These are phyloP conservation scores for Gilbertella persicaria DNA, from an alignment of 371 early-diverging fungal species.

Conservation along the genomic window DNA sequence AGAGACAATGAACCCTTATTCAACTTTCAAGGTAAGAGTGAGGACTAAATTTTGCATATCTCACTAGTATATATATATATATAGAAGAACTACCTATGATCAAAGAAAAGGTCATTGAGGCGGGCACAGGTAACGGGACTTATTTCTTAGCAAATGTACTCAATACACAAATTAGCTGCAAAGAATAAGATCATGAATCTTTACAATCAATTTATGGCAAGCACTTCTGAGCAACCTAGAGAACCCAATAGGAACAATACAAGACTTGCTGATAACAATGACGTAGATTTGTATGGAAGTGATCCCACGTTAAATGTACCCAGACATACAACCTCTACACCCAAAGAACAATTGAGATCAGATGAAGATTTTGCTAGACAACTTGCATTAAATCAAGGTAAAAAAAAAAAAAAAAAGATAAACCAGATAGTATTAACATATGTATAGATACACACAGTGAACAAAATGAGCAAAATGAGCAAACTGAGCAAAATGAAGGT, in stretches of 20 bases:
- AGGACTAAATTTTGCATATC: neutral
- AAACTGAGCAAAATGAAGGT: neutral
- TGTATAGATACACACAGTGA: neutral
- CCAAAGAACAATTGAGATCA: conserved; percentile 26
- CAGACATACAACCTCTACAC: conserved; percentile 15
- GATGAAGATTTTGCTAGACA: conserved; percentile 41
- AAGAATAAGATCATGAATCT: conserved; percentile 41
- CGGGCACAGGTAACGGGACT: conserved; percentile 38
- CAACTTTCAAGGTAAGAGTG: conserved; percentile 31
- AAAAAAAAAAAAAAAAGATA: neutral
- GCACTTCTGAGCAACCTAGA: conserved; percentile 4
- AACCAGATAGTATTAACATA: too few species aligned
- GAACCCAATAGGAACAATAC: conserved; percentile 13
- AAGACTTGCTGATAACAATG: conserved; percentile 12
- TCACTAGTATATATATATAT: neutral
- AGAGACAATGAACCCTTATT: conserved; percentile 20
- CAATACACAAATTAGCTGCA: conserved; percentile 44
- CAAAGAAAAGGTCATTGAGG: conserved; percentile 41
- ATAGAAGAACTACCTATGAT: conserved; percentile 37
- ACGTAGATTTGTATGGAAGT: conserved; percentile 27
- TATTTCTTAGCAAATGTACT: too few species aligned
- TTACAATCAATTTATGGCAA: conserved; percentile 34
- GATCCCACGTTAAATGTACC: conserved; percentile 9
- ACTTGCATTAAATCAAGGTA: conserved; percentile 25
- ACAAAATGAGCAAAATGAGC: too few species aligned